Evolutionary conservation across 345 rosid genomes (phyloP).

Genomic region (Corymbia maculata): DNA sequence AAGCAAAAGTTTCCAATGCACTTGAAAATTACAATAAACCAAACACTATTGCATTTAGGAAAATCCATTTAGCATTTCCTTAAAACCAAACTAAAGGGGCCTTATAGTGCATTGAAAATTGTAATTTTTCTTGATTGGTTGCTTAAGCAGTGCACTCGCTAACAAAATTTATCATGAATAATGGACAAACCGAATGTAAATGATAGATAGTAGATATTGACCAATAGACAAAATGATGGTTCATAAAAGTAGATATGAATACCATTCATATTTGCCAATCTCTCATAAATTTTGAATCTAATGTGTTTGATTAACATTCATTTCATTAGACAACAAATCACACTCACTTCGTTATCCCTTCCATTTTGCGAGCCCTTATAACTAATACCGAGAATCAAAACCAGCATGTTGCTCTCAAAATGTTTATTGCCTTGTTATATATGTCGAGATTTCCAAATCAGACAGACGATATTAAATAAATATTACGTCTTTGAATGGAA

Average conservation of each 20-base stretch:
- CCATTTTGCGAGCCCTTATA: neutral
- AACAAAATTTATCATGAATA: neutral
- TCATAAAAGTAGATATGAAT: neutral
- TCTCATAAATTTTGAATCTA: neutral
- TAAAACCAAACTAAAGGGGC: too few species aligned
- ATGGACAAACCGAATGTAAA: neutral
- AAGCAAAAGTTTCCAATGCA: too few species aligned
- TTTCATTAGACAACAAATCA: neutral
- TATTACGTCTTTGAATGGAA: neutral
- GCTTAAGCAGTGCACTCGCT: neutral
- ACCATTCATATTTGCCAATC: neutral
- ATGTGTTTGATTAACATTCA: neutral
- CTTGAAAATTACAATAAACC: too few species aligned
- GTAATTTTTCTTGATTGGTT: neutral
- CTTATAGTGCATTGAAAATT: neutral
- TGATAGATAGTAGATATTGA: neutral
- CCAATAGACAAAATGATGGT: neutral
- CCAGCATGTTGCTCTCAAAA: rapidly evolving
- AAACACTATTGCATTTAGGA: too few species aligned
- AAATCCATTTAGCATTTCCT: too few species aligned
- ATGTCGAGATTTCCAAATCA: neutral
- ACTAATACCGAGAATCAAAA: neutral
- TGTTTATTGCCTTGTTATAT: neutral
- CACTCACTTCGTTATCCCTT: neutral
- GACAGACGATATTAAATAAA: neutral